Evolutionary conservation across 805 yeast genomes (phyloP).

Genomic region (Candida silvatica): DNA sequence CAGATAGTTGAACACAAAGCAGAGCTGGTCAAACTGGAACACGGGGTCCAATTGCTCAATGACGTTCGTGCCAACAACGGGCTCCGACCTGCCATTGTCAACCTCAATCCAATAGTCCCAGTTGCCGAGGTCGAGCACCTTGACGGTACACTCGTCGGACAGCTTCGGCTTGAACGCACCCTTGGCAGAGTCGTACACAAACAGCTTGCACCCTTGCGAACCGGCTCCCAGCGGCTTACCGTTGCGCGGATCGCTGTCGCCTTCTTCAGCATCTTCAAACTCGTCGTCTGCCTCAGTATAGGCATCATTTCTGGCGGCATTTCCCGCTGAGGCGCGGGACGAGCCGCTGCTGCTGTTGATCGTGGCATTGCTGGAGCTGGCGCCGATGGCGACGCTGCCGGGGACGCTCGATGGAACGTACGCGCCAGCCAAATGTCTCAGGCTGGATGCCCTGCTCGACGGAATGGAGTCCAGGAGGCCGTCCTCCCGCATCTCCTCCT

Average conservation of each 20-base stretch:
- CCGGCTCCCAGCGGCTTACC: conserved; percentile 15
- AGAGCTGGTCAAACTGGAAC: conserved; percentile 45
- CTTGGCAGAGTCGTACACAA: conserved; percentile 45
- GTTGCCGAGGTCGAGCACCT: conserved; percentile 34
- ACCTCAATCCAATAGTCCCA: conserved; percentile 50
- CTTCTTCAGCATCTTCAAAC: conserved; percentile 23
- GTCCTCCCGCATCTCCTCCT: conserved; percentile 16
- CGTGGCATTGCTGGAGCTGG: too few relatives aligned
- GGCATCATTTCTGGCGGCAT: conserved; percentile 2
- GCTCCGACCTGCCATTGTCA: conserved; percentile 6
- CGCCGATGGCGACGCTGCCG: too few relatives aligned
- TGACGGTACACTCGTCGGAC: conserved; percentile 25
- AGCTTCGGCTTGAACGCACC: conserved; percentile 40
- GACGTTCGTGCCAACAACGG: conserved; percentile 32
- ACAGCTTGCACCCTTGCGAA: conserved; percentile 26
- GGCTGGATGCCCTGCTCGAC: too few relatives aligned
- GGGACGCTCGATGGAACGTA: too few relatives aligned
- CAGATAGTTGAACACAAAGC: conserved; percentile 61
- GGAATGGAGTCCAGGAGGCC: conserved; percentile 11
- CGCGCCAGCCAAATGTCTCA: too few relatives aligned
- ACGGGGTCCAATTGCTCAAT: conserved; percentile 51
- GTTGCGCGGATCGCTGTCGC: conserved; percentile 4
- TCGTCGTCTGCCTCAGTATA: conserved; percentile 21
- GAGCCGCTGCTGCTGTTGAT: background rate
- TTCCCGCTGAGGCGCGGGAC: conserved; percentile 18